Evolutionary conservation across 2,329 filamentous ascomycete genomes (phyloP).

Genomic region (Uncinocarpus reesii): DNA sequence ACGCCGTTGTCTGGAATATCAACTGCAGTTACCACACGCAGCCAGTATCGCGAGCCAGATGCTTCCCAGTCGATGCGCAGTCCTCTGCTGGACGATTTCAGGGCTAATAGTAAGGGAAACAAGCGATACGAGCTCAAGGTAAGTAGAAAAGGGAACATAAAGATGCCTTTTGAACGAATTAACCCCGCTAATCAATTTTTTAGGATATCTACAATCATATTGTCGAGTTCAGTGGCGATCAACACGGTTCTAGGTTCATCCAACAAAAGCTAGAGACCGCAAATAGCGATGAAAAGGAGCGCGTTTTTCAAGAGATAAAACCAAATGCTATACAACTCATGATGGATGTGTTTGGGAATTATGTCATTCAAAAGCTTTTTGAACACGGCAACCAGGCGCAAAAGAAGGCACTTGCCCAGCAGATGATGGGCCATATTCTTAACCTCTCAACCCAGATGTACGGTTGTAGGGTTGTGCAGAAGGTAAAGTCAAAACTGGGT

Average conservation of each 20-base stretch:
- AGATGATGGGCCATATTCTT: conserved; percentile 78
- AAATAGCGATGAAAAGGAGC: conserved; percentile 91
- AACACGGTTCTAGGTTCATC: conserved; percentile 90
- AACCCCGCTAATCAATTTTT: not conserved
- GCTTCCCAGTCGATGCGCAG: conserved; percentile 56
- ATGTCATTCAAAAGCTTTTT: conserved; percentile 96
- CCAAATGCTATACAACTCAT: conserved; percentile 78
- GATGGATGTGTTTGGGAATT: conserved; percentile 96
- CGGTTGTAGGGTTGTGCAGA: conserved; percentile 90
- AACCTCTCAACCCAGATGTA: conserved; percentile 80
- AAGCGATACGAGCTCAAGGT: conserved; percentile 71
- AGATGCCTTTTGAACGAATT: not conserved
- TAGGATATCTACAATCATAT: conserved; percentile 76
- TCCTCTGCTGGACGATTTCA: conserved; percentile 67
- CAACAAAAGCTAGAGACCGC: conserved; percentile 85
- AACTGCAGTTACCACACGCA: conserved; percentile 31
- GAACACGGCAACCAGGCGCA: conserved; percentile 90
- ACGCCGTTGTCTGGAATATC: conserved; percentile 25
- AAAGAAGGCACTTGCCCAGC: conserved; percentile 73
- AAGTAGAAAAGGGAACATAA: conserved; percentile 11
- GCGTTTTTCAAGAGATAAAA: conserved; percentile 77
- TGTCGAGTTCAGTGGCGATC: conserved; percentile 91
- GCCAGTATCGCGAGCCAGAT: conserved; percentile 48
- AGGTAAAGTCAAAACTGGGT: conserved; percentile 44
- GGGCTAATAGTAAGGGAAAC: conserved; percentile 60